Base-by-base conservation (phyloP, 2,329 filamentous ascomycete genomes). In the Calonectria fujianensis region DNA sequence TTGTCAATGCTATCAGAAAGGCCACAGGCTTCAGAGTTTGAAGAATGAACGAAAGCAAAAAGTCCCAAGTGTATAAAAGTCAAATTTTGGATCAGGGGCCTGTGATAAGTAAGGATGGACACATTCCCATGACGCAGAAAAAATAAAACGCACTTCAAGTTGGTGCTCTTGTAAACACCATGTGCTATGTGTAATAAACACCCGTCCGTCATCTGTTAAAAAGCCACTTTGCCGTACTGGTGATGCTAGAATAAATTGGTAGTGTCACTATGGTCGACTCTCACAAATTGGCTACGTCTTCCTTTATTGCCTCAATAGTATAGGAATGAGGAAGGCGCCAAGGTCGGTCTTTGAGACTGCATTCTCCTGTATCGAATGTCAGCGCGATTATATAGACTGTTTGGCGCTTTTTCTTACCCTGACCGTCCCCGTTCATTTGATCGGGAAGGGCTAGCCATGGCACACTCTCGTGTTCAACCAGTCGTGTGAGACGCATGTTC, bases 1-100 rank as follows among this genome's bases (percentile, higher is more conserved):
- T 79, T 13, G 73, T 80, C 11, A 20, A 79, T 27, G 39, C 78
- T 5, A 79, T 79, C 8, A 76, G 78, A 5, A 39, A 37, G 3
- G 76, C 70, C 13, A 68, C 68, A 29, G 74, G 74, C 8, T 20
- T 79, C 4, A 48, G 41, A 2, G 45, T 18, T 3, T 65, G 31
- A 45, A 31, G 14, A 3, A 14, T 2, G 14, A 18, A 4, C 9
- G 8, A 7, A 61, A 18, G 14, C 2, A 8, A 8, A 6, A 4
- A 39, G 20, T 45, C 3, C 16, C 18, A 45, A 1, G 8, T 20
- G 16, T 18, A 45, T 1, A n/a, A 45, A n/a, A n/a, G 4, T n/a
- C 7, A 18, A 1, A 9, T 18, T 20, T 45, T 45, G 6, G 7
- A 7, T 7, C 16, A 45, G 41, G 41, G 10, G 41, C 16, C 41